A percentile compares a stretch with the other conserved stretches of the same genome.
phyloP scores from a whole-genome alignment of 805 yeast species.

The Yarrowia sp. region DNA sequence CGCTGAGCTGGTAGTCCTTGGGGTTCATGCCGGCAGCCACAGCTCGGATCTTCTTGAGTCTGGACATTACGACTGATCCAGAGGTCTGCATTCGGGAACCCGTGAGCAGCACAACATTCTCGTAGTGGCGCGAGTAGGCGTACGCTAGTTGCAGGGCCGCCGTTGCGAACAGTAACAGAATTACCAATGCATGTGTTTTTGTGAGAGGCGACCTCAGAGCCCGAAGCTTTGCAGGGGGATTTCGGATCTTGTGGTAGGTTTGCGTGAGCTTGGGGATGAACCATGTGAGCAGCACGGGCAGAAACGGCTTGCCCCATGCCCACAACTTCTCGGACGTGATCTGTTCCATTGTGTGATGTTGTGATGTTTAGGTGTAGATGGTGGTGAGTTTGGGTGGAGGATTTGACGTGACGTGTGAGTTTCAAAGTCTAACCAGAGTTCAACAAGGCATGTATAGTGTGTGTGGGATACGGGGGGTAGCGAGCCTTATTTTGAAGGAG shows the following conservation, averaged over 20 bases:
- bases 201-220: constrained; percentile 32
- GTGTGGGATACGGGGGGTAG: background rate
- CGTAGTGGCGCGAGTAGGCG: constrained; percentile 32
- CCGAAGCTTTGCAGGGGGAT: constrained; percentile 37
- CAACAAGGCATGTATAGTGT: constrained; percentile 19
- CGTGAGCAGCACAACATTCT: constrained; percentile 41
- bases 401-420: constrained; percentile 37
- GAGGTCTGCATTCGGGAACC: constrained; percentile 42
- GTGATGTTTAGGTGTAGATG: constrained; percentile 2
- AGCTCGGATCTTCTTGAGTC: constrained; percentile 39
- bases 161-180: constrained; percentile 22
- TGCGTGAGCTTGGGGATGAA: constrained; percentile 26
- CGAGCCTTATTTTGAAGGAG: background rate
- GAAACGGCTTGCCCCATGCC: constrained; percentile 32
- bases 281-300: constrained; percentile 37
- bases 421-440: constrained; percentile 35
- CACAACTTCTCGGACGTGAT: constrained; percentile 32
- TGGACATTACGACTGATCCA: constrained; percentile 40
- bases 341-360: constrained; percentile 28
- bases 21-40: constrained; percentile 21
- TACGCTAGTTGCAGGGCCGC: constrained; percentile 27
- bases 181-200: constrained; percentile 35
- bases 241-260: constrained; percentile 25
- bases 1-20: constrained; percentile 24
- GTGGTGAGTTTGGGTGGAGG: constrained; percentile 34